Conservation (phyloP, 2,329 filamentous ascomycete genomes). For the Aspergillus felis region DNA sequence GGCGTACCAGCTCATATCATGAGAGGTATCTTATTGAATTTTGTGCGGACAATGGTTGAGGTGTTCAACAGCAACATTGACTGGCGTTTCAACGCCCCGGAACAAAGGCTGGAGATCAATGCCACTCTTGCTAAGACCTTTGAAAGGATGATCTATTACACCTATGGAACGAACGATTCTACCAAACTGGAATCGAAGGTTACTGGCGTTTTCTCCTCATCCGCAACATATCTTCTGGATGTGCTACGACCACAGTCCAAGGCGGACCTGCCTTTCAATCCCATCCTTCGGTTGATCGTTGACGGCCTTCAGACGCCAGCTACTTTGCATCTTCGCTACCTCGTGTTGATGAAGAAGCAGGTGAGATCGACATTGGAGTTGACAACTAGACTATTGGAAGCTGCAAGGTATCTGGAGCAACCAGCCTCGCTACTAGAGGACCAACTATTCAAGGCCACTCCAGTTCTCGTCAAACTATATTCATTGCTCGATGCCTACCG, state of each 20-base stretch:
- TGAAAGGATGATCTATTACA: slow-evolving; percentile 65
- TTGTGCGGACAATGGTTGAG: slow-evolving; percentile 73
- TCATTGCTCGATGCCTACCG: slow-evolving; percentile 65
- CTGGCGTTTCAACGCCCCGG: slow-evolving; percentile 72
- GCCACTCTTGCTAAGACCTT: slow-evolving; percentile 66
- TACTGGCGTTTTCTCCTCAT: slow-evolving; percentile 63
- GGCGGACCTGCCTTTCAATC: slow-evolving; percentile 70
- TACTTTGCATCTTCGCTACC: slow-evolving; percentile 58
- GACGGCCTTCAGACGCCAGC: slow-evolving; percentile 57
- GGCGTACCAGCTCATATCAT: slow-evolving; percentile 76
- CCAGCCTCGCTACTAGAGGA: slow-evolving; percentile 66
- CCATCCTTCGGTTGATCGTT: slow-evolving; percentile 68
- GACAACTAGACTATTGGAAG: slow-evolving; percentile 65
- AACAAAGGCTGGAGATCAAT: slow-evolving; percentile 67
- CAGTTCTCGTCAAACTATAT: slow-evolving; percentile 72
- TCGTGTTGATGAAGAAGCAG: slow-evolving; percentile 57
- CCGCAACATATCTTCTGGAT: slow-evolving; percentile 71
- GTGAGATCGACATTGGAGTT: slow-evolving; percentile 63
- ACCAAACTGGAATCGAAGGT: slow-evolving; percentile 47
- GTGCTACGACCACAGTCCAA: slow-evolving; percentile 69
- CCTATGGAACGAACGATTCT: slow-evolving; percentile 69
- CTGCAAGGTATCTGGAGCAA: slow-evolving; percentile 61
- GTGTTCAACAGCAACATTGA: slow-evolving; percentile 79
- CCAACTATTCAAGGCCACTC: slow-evolving; percentile 76
- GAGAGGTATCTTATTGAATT: slow-evolving; percentile 65